Evolutionary conservation across 148 eudicot genomes (phyloP), one percentile per base, ranked within the genome.

Genomic region (Rhododendron mucronatum): DNA sequence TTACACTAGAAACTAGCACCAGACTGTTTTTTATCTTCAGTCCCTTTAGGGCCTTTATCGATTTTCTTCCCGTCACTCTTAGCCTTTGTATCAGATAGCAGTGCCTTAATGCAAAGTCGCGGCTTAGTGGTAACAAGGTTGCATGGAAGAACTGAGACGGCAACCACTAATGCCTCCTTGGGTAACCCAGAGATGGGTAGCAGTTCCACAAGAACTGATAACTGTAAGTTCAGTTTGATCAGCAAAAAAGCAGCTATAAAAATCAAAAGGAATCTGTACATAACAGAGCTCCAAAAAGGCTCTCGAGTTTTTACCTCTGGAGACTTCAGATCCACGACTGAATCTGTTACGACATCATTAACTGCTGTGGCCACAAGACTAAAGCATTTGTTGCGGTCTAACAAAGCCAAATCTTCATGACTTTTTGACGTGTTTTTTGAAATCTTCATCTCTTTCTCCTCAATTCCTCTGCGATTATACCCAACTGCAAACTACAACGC

Each of bases 391-490:
- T 90, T 91, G 39, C 96, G 93, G 86, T 93, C 96, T 55, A 94
- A 88, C 85, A 95, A 77, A 26, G 86, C 85, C 44, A 77, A 63
- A 51, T 84, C 50, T 86, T 89, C 84, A 50, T 87, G 83, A 82
- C 87, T 85, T 39, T 78, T 88, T 57, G 85, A 57, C n/a, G 82
- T 82, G 39, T 47, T 89, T 81, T 83, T 87, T 26, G 45, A 30
- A 80, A 85, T 50, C 85, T 93, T 92, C 88, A 89, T 61, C 90
- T 91, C 90, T 0, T 88, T 90, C 86, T 95, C 95, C 84, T 95
- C 98, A 48, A 95, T 84, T 80, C 98, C 96, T 90, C 96, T 91
- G 88, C 96, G 91, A 87, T 91, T 94, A 79, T 92, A 95, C 65
- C 96, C 94, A 78, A 95, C 91, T 89, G 96, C 98, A 95, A 94